phyloP scores from a whole-genome alignment of 1,284 basidiomycete species.

The Ceratobasidium sp. region DNA sequence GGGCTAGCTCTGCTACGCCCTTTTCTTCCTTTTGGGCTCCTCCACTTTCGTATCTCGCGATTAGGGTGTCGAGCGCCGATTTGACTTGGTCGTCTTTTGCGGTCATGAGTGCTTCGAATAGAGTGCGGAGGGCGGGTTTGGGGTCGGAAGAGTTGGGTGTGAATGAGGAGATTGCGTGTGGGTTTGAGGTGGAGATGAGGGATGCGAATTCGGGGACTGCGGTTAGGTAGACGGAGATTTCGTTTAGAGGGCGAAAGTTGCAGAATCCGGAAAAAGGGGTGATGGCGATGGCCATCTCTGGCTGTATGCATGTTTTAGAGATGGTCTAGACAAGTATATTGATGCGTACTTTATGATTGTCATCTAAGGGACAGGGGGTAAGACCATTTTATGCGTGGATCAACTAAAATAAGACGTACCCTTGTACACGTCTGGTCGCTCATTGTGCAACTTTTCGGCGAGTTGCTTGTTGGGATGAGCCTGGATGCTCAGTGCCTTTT shows the following conservation, averaged over 20 bases:
- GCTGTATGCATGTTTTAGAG: constrained; percentile 60
- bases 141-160: constrained; percentile 60
- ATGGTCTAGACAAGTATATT: neutral
- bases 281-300: constrained; percentile 97
- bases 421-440: constrained; percentile 89
- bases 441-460: constrained; percentile 80
- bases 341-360: constrained; percentile 81
- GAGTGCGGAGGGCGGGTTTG: constrained; percentile 73
- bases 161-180: constrained; percentile 61
- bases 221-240: constrained; percentile 77
- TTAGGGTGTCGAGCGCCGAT: constrained; percentile 69
- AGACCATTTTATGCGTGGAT: constrained; percentile 8
- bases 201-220: constrained; percentile 82
- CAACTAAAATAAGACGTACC: constrained; percentile 65
- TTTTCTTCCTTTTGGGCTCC: constrained; percentile 60
- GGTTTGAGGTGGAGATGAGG: constrained; percentile 73
- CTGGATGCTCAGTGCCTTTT: constrained; percentile 96
- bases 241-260: constrained; percentile 85
- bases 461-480: constrained; percentile 95
- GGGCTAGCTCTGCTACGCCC: constrained; percentile 68
- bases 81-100: constrained; percentile 69
- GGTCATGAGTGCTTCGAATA: constrained; percentile 90
- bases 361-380: constrained; percentile 65
- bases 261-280: constrained; percentile 93
- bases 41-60: constrained; percentile 71